These are phyloP conservation scores for Pascua guehoae DNA, from an alignment of 1,284 basidiomycete genomes.

Conservation along the genomic window DNA sequence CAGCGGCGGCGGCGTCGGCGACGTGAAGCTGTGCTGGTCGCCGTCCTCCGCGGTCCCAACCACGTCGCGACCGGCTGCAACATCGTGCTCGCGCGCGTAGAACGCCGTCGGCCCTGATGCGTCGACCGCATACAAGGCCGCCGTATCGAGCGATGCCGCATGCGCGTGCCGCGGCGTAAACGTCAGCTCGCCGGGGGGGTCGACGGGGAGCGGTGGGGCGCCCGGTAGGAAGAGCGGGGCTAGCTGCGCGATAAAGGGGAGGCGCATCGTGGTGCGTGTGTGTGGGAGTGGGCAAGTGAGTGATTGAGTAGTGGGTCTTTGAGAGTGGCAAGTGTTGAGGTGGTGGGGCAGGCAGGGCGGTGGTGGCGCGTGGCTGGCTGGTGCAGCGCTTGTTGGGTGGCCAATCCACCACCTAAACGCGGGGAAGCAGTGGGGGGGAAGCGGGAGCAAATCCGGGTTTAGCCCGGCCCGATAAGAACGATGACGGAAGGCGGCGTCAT, in stretches of 20 bases:
- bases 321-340: background rate
- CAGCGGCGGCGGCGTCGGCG: slow-evolving; percentile 10
- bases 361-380: too few species aligned
- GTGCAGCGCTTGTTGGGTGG: too few species aligned
- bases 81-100: too few species aligned
- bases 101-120: background rate
- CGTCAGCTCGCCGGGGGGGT: background rate
- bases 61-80: background rate
- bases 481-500: too few species aligned
- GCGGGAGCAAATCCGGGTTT: too few species aligned
- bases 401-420: too few species aligned
- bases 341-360: background rate
- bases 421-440: too few species aligned
- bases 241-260: slow-evolving; percentile 1
- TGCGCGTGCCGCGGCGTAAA: slow-evolving; percentile 11
- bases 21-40: background rate
- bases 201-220: background rate
- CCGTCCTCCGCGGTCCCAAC: too few species aligned
- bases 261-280: background rate
- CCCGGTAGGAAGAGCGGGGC: background rate
- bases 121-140: background rate
- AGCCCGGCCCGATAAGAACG: too few species aligned
- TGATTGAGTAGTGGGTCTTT: background rate
- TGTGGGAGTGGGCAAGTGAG: background rate
- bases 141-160: background rate